Base-by-base conservation (phyloP, 2,329 filamentous ascomycete genomes). In the Atkinsonella hypoxylon region DNA sequence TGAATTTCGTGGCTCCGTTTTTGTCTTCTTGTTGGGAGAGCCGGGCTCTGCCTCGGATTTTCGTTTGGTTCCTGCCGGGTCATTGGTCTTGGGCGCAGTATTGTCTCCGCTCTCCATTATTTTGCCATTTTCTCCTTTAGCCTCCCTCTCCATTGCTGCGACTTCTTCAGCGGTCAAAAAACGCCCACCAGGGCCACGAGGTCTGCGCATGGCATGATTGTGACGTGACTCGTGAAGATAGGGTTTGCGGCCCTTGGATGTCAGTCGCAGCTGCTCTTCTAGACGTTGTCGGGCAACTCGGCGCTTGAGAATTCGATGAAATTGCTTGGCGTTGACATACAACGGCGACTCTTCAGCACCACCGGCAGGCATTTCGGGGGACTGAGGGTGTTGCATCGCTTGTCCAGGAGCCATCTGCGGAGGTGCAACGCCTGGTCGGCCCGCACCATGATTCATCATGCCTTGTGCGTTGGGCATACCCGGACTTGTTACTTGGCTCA, bases 251-350 rank as follows among this genome's bases (percentile, higher is more conserved):
- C 91, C 91, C 70, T 98, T 98, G 10, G 86, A 94, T 0, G 93
- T 97, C 52, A 97, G 72, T 41, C 93, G 82, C 42, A 98, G 71
- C 50, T 90, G 87, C 66, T 98, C 93, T 66, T 98, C 93, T 15
- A 98, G 75, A 65, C 88, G 89, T 67, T 97, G 93, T 34, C 93
- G 81, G 7, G 93, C 93, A 56, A 97, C 89, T 53, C 93, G 81
- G 52, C 93, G 81, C 74, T 98, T 97, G 50, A 98, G 70, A 46
- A 98, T 98, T 26, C 93, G 86, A 65, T 98, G 93, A 59, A 98
- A 98, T 62, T 98, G 93, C 67, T 98, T 98, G 5, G 93, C 93
- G 61, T 98, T 98, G 62, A 98, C 93, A 60, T 98, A 98, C 1
- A 98, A 74, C 0, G 93, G 93, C 0, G 91, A 91, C 64, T 98